Percentiles rank a stretch among this genome's conserved stretches.
phyloP scores from a whole-genome alignment of 768 basidiomycete genomes.

The Clitopilus hobsonii region DNA sequence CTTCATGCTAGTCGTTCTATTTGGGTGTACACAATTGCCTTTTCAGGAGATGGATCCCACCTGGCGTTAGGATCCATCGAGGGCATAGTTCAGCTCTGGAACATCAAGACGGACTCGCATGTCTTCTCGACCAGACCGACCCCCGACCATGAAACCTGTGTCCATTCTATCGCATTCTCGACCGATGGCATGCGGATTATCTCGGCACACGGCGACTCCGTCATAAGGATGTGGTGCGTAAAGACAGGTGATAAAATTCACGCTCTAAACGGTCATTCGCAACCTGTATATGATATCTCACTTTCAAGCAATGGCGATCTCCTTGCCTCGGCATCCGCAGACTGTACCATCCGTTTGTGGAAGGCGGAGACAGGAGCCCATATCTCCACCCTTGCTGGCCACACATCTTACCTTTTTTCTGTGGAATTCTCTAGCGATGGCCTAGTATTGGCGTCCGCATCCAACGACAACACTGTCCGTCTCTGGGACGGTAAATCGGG shows the following conservation, averaged over 20 bases:
- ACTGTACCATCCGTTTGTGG: slow-evolving; percentile 11
- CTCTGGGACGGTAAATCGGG: background rate
- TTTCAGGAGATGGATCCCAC: background rate
- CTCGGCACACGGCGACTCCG: slow-evolving; percentile 8
- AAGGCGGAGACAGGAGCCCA: slow-evolving; percentile 1
- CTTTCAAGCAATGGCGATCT: slow-evolving; percentile 11
- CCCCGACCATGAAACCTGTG: background rate
- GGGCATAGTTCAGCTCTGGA: background rate
- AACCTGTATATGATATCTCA: slow-evolving; percentile 3
- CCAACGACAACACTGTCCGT: background rate
- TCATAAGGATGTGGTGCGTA: slow-evolving; percentile 13
- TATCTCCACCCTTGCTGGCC: background rate
- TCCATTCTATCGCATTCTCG: slow-evolving; percentile 4
- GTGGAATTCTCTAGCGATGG: background rate
- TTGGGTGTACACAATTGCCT: too few species aligned
- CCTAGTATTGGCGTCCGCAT: background rate
- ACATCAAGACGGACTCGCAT: background rate
- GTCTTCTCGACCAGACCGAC: background rate
- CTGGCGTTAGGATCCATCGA: background rate
- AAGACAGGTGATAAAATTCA: slow-evolving; percentile 3
- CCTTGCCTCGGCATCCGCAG: slow-evolving; percentile 10
- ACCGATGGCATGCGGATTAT: slow-evolving; percentile 11
- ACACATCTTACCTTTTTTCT: background rate
- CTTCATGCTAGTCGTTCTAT: too few species aligned
- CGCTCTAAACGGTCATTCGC: slow-evolving; percentile 4